Percentiles rank a stretch among this genome's conserved stretches.
phyloP scores from a whole-genome alignment of 2,329 filamentous ascomycete genomes.

The Hypoxylon sp. region DNA sequence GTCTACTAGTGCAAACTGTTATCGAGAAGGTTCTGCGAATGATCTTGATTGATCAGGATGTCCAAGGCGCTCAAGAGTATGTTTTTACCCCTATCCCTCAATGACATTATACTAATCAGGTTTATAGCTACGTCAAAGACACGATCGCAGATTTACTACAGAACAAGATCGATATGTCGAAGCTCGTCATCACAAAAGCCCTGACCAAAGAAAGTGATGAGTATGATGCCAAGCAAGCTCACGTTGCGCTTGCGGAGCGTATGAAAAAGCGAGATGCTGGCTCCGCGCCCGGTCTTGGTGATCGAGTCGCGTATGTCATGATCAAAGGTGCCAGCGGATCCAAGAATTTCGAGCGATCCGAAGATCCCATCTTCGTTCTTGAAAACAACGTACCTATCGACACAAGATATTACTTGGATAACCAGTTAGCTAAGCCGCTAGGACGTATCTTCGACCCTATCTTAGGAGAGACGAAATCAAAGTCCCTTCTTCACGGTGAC shows the following conservation, averaged over 20 bases:
- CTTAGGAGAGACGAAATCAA: constrained; percentile 89
- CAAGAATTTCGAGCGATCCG: constrained; percentile 96
- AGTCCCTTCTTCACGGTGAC: constrained; percentile 85
- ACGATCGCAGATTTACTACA: constrained; percentile 94
- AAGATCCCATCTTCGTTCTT: constrained; percentile 95
- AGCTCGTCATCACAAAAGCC: constrained; percentile 98
- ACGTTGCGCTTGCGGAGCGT: constrained; percentile 91
- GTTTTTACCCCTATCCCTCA: constrained; percentile 48
- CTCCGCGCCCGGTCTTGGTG: constrained; percentile 89
- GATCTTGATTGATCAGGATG: constrained; percentile 92
- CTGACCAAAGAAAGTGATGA: constrained; percentile 77
- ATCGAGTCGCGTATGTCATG: constrained; percentile 98
- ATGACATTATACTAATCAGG: constrained; percentile 49
- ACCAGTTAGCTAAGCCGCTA: constrained; percentile 94
- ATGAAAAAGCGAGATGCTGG: constrained; percentile 98
- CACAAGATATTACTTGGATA: constrained; percentile 98
- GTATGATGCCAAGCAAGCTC: constrained; percentile 92
- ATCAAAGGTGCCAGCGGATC: constrained; percentile 87
- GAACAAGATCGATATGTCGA: constrained; percentile 99
- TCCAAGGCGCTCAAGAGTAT: constrained; percentile 91
- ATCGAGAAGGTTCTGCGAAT: constrained; percentile 96
- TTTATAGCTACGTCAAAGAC: constrained; percentile 86
- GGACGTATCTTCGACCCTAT: constrained; percentile 98
- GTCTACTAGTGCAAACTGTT: constrained; percentile 91
- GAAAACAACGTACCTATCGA: constrained; percentile 98